phyloP scores from a whole-genome alignment of 139 green algal species.

The Coelastrella sp. region DNA sequence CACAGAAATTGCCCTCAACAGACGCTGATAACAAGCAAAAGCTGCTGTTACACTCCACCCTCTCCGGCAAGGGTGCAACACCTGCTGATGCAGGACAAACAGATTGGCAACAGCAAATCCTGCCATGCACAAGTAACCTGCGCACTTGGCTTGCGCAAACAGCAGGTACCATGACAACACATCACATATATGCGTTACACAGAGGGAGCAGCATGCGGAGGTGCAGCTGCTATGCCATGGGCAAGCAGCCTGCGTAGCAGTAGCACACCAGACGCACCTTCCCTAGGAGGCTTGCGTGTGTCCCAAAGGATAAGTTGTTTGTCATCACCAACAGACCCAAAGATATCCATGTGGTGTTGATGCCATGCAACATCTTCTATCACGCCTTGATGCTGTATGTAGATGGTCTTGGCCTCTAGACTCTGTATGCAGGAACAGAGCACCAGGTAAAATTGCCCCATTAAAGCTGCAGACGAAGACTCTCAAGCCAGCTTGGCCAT shows the following conservation, averaged over 20 bases:
- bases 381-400: constrained; percentile 83
- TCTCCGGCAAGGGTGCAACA: no score
- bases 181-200: no score
- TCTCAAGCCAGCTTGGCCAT: no score
- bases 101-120: no score
- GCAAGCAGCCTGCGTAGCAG: neutral
- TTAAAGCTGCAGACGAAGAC: no score
- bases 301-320: constrained; percentile 98
- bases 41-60: no score
- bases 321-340: constrained; percentile 97
- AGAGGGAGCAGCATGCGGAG: no score
- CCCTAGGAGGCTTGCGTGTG: constrained; percentile 72
- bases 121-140: neutral
- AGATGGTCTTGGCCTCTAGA: constrained; percentile 86
- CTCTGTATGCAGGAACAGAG: constrained; percentile 46
- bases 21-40: neutral
- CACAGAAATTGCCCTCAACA: neutral
- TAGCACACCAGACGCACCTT: constrained; percentile 49
- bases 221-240: neutral
- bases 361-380: constrained; percentile 99
- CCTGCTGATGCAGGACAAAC: no score
- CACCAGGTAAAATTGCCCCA: neutral
- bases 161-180: no score
- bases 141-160: neutral
- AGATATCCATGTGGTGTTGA: constrained; percentile 89